Evolutionary conservation across 2,329 filamentous ascomycete species (phyloP).

Genomic region (Botrytis porri): DNA sequence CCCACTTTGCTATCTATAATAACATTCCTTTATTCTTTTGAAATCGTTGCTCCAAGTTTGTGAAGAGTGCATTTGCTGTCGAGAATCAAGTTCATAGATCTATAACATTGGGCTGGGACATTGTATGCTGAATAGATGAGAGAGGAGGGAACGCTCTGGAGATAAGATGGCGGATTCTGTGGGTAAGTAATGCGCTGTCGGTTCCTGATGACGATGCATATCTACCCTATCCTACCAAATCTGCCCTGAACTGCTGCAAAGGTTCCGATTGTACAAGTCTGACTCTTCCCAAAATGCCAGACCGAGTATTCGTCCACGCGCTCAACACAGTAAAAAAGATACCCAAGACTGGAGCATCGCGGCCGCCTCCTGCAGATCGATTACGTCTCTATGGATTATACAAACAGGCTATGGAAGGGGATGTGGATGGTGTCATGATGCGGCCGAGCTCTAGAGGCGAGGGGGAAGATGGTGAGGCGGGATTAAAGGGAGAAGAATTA

Average conservation of each 20-base stretch:
- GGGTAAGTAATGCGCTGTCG: constrained; percentile 40
- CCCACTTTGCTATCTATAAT: background rate
- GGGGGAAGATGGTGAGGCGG: constrained; percentile 47
- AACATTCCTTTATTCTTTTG: constrained; percentile 6
- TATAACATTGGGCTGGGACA: background rate
- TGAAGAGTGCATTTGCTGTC: background rate
- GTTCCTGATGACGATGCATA: constrained; percentile 7
- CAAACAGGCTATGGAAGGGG: constrained; percentile 98
- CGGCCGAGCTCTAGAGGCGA: constrained; percentile 64
- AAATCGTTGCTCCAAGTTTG: background rate
- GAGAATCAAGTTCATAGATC: background rate
- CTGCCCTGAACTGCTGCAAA: constrained; percentile 6
- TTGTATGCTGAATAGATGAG: constrained; percentile 14
- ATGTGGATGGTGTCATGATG: constrained; percentile 92
- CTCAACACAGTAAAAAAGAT: constrained; percentile 99
- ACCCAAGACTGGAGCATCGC: constrained; percentile 83
- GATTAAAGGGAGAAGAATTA: constrained; percentile 40
- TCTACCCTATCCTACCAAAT: constrained; percentile 2
- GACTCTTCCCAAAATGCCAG: constrained; percentile 45
- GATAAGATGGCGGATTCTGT: constrained; percentile 52
- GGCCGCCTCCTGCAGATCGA: constrained; percentile 80
- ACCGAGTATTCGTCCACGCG: constrained; percentile 97
- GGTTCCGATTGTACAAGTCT: background rate
- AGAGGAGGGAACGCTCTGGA: constrained; percentile 9
- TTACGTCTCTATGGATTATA: constrained; percentile 95